Conservation (phyloP, 2,329 filamentous ascomycete species). For the Aspergillus costaricaensis region DNA sequence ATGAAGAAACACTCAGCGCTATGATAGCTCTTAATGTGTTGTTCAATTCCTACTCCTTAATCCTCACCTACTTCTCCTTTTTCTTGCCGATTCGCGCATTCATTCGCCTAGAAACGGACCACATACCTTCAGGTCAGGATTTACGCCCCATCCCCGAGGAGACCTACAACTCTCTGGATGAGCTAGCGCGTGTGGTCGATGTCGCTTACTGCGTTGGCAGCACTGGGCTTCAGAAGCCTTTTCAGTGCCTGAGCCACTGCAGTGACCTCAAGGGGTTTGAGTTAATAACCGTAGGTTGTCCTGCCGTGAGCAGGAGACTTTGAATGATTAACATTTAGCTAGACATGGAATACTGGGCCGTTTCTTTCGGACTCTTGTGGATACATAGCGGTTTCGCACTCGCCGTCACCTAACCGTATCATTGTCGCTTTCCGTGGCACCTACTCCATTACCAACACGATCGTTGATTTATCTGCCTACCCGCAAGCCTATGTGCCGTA, state of each 20-base stretch:
- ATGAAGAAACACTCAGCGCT: background rate
- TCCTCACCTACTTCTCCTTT: constrained; percentile 2
- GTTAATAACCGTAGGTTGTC: constrained; percentile 61
- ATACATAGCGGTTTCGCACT: constrained; percentile 85
- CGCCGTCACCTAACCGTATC: constrained; percentile 61
- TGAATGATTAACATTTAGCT: background rate
- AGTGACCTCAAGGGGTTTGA: constrained; percentile 78
- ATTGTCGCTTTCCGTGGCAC: constrained; percentile 91
- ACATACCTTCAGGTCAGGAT: constrained; percentile 3
- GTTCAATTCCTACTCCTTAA: background rate
- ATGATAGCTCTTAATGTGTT: constrained; percentile 4
- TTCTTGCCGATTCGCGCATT: constrained; percentile 4
- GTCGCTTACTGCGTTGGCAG: constrained; percentile 91
- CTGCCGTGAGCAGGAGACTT: background rate
- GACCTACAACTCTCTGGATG: constrained; percentile 81
- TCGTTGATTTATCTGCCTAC: constrained; percentile 84
- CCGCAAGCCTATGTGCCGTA: constrained; percentile 92
- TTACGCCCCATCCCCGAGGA: constrained; percentile 53
- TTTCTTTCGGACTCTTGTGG: constrained; percentile 89
- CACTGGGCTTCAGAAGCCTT: constrained; percentile 79
- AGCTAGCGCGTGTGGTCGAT: constrained; percentile 87
- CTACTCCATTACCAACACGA: constrained; percentile 88
- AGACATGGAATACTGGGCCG: constrained; percentile 86
- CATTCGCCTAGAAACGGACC: background rate
- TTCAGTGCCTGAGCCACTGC: constrained; percentile 82